These are phyloP conservation scores for Cadophora luteo-olivacea DNA, from an alignment of 2,329 filamentous ascomycete species.

Conservation along the genomic window DNA sequence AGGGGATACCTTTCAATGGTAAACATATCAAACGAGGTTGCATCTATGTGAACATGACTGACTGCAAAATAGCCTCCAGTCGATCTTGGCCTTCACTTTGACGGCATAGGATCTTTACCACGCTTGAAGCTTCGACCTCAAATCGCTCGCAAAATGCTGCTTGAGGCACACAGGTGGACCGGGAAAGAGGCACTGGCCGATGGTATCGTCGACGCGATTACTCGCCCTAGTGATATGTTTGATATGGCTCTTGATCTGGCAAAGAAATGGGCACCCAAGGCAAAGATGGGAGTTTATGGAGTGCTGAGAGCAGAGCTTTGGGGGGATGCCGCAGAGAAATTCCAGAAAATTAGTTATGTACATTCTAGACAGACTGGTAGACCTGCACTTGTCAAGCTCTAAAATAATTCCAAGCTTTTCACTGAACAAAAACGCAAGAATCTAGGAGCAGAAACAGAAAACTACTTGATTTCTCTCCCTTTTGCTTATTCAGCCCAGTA, in stretches of 20 bases:
- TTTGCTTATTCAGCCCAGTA: neutral
- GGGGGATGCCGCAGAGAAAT: neutral
- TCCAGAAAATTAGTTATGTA: conserved; percentile 3
- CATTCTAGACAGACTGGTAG: neutral
- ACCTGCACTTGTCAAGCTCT: neutral
- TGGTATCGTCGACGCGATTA: neutral
- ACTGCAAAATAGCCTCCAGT: too few species aligned
- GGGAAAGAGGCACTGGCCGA: neutral
- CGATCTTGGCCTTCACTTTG: too few species aligned
- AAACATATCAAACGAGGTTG: too few species aligned
- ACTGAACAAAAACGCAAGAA: too few species aligned
- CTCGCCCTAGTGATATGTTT: neutral
- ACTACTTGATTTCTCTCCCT: neutral
- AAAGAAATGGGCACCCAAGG: conserved; percentile 4
- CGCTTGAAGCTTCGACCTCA: neutral
- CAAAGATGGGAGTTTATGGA: conserved; percentile 10
- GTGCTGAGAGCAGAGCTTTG: neutral
- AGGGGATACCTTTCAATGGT: too few species aligned
- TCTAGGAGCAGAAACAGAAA: too few species aligned
- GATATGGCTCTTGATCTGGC: neutral
- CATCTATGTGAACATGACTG: too few species aligned
- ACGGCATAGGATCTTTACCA: neutral
- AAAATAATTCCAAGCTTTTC: too few species aligned
- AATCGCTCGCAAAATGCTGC: conserved; percentile 2
- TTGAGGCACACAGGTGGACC: neutral